Evolutionary conservation across 2,329 filamentous ascomycete species (phyloP).

Genomic region (Alternaria postmessia): DNA sequence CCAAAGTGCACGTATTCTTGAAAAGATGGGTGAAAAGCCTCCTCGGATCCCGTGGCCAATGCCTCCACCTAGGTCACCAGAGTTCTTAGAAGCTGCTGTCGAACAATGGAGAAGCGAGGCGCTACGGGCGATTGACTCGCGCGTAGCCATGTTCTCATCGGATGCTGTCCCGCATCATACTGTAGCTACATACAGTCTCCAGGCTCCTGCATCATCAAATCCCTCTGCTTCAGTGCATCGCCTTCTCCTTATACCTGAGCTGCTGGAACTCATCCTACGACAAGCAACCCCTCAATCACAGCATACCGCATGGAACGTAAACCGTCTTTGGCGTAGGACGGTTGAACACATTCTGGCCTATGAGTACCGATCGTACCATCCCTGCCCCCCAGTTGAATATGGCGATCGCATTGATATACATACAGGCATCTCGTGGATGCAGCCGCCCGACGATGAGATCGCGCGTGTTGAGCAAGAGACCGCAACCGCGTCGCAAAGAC

Average conservation of each 20-base stretch:
- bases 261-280: not conserved
- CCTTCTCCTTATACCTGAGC: constrained; percentile 3
- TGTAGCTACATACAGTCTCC: not conserved
- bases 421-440: not conserved
- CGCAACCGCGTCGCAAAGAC: not conserved
- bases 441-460: not conserved
- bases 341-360: not conserved
- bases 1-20: not conserved
- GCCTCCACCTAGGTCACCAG: not conserved
- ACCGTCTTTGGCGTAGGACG: not conserved
- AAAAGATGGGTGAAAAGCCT: not conserved
- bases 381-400: not conserved
- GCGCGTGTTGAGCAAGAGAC: not conserved
- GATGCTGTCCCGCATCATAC: not conserved
- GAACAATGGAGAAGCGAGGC: not conserved
- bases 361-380: not conserved
- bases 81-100: not conserved
- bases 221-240: not conserved
- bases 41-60: not conserved
- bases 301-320: constrained; percentile 1
- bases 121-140: not conserved
- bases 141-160: not conserved
- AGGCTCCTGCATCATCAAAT: not conserved
- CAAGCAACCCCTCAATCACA: not conserved
- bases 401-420: not conserved